A percentile compares a stretch with the other conserved stretches of the same genome.
Evolutionary conservation across 495 filamentous ascomycete genomes (phyloP).

Genomic region (Annulohypoxylon bovei): DNA sequence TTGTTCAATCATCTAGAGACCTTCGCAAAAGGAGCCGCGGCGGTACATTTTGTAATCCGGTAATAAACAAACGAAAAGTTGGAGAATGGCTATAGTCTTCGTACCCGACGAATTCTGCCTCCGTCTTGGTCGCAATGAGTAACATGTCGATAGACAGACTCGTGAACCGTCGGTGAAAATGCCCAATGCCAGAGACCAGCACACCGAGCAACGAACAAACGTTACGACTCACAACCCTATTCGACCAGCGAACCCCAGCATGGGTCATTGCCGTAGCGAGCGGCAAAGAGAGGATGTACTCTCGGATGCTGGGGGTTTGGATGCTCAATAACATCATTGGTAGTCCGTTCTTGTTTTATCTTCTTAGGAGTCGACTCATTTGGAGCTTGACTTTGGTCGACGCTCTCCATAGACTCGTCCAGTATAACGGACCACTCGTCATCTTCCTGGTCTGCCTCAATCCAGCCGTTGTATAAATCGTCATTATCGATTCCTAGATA

Average conservation of each 20-base stretch:
- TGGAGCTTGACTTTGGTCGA: not conserved
- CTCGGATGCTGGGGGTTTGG: not conserved
- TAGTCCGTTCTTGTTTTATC: not conserved
- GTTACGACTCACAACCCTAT: not conserved
- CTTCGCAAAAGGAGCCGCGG: too few species aligned
- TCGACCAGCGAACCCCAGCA: not conserved
- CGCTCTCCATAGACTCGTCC: not conserved
- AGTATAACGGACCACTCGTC: not conserved
- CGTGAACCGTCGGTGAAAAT: not conserved
- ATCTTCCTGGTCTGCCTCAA: not conserved
- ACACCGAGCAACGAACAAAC: not conserved
- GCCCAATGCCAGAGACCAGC: not conserved
- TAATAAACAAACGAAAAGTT: too few species aligned
- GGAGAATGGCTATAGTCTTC: too few species aligned
- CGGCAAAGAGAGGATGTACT: conserved; percentile 14
- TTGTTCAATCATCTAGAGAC: too few species aligned
- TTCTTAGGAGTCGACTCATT: not conserved
- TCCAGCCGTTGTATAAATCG: not conserved
- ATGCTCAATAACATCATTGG: not conserved
- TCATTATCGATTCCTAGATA: not conserved
- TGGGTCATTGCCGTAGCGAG: not conserved
- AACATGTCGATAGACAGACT: not conserved
- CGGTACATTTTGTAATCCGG: too few species aligned
- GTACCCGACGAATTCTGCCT: too few species aligned
- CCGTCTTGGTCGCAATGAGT: too few species aligned